phyloP scores from a whole-genome alignment of 345 rosid species.

The Gossypium arboreum region DNA sequence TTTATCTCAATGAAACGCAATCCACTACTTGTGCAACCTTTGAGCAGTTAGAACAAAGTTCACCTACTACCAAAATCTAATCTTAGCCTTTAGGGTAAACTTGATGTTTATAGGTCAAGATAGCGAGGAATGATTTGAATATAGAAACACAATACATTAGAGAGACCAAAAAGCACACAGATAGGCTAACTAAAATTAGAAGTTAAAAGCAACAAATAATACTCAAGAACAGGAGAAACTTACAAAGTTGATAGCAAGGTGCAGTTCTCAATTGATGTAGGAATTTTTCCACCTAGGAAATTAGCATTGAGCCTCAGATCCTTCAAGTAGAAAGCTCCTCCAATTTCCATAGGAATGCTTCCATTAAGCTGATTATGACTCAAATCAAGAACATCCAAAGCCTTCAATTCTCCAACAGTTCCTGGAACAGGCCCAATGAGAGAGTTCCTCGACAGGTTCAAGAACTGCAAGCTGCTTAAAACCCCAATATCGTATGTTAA shows the following conservation, averaged over 20 bases:
- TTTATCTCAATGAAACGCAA: not conserved
- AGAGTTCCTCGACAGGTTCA: slow-evolving; percentile 65
- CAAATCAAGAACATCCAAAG: slow-evolving; percentile 61
- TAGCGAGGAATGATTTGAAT: not conserved
- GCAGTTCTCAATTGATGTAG: slow-evolving; percentile 60
- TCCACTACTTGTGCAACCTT: not conserved
- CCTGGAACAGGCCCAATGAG: slow-evolving; percentile 53
- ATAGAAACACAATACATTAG: not conserved
- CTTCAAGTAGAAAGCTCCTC: slow-evolving; percentile 62
- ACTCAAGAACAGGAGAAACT: slow-evolving; percentile 26
- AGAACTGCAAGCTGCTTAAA: slow-evolving; percentile 44
- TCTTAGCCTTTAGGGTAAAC: not conserved
- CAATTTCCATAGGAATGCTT: slow-evolving; percentile 60
- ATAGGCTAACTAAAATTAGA: not conserved
- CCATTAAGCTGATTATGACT: slow-evolving; percentile 66
- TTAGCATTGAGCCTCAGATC: slow-evolving; percentile 66
- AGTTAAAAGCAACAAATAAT: not conserved
- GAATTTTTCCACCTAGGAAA: slow-evolving; percentile 54
- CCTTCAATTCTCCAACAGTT: slow-evolving; percentile 55
- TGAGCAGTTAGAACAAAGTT: not conserved
- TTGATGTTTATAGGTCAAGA: not conserved
- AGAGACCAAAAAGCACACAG: not conserved
- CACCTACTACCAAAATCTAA: not conserved
- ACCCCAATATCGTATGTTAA: slow-evolving; percentile 41
- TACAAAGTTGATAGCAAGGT: slow-evolving; percentile 59